Evolutionary conservation across 441 rosid species (phyloP).

Genomic region (Pelargonium hybrid): DNA sequence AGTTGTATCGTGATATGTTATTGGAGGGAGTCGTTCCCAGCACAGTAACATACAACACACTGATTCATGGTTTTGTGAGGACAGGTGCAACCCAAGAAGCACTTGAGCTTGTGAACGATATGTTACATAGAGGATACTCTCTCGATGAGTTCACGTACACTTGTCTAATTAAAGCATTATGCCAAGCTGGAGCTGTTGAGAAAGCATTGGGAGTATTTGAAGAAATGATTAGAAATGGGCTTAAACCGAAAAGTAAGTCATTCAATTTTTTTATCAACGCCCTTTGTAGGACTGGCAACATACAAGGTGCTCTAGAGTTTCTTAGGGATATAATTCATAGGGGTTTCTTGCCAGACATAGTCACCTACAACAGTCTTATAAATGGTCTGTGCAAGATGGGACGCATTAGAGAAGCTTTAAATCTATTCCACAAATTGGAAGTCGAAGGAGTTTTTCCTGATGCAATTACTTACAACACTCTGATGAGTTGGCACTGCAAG

Average conservation of each 20-base stretch:
- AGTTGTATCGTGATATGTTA: constrained; percentile 51
- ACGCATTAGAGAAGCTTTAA: constrained; percentile 47
- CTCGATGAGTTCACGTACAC: constrained; percentile 72
- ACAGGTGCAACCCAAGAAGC: constrained; percentile 62
- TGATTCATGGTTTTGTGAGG: constrained; percentile 48
- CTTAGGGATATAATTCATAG: constrained; percentile 57
- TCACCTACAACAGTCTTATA: constrained; percentile 64
- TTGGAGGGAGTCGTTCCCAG: constrained; percentile 67
- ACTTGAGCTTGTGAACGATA: constrained; percentile 57
- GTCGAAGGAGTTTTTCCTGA: constrained; percentile 66
- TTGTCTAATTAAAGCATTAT: constrained; percentile 53
- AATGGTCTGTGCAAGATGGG: constrained; percentile 63
- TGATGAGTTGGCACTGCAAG: constrained; percentile 64
- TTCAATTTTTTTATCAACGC: constrained; percentile 67
- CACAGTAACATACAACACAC: constrained; percentile 69
- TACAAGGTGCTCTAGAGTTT: constrained; percentile 51
- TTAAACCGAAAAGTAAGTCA: constrained; percentile 44
- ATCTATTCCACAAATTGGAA: constrained; percentile 47
- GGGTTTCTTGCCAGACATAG: constrained; percentile 62
- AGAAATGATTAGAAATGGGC: constrained; percentile 51
- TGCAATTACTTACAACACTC: constrained; percentile 62
- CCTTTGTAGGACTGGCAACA: constrained; percentile 47
- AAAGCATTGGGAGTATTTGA: constrained; percentile 60
- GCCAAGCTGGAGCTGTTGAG: constrained; percentile 48
- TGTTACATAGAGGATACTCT: constrained; percentile 60